A percentile compares a stretch with the other conserved stretches of the same genome.
Evolutionary conservation across 1,284 basidiomycete species (phyloP).

Genomic region (Irpex rosettiformis): DNA sequence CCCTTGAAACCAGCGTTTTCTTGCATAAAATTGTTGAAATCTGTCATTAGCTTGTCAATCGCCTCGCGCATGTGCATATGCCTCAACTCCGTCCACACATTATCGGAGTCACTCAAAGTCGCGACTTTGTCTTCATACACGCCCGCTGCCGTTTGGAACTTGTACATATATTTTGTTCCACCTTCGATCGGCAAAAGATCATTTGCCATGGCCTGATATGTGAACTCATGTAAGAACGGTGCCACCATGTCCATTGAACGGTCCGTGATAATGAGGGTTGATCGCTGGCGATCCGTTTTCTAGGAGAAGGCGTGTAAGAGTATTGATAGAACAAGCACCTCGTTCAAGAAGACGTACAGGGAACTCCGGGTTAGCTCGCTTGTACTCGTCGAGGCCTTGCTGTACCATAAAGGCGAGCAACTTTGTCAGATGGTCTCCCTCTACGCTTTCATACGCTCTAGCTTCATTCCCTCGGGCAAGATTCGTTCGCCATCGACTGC

Average conservation of each 20-base stretch:
- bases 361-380: slow-evolving; percentile 82
- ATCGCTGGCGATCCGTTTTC: slow-evolving; percentile 74
- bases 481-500: slow-evolving; percentile 68
- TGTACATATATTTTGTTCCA: slow-evolving; percentile 88
- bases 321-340: not conserved
- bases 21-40: slow-evolving; percentile 92
- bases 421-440: slow-evolving; percentile 73
- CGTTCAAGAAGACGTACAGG: slow-evolving; percentile 48
- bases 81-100: slow-evolving; percentile 88
- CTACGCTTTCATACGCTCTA: slow-evolving; percentile 60
- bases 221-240: slow-evolving; percentile 96
- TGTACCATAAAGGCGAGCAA: slow-evolving; percentile 84
- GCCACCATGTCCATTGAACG: slow-evolving; percentile 91
- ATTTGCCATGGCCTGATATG: slow-evolving; percentile 98
- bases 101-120: slow-evolving; percentile 80
- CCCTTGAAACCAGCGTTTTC: slow-evolving; percentile 92
- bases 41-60: slow-evolving; percentile 92
- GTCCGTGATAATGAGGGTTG: slow-evolving; percentile 90
- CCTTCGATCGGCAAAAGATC: slow-evolving; percentile 89
- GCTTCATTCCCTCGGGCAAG: slow-evolving; percentile 65
- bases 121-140: slow-evolving; percentile 86
- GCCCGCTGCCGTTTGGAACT: slow-evolving; percentile 82
- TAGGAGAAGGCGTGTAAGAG: slow-evolving; percentile 29
- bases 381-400: slow-evolving; percentile 79
- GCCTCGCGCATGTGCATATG: slow-evolving; percentile 99